Conservation (phyloP, 495 filamentous ascomycete species). For the Pyronema omphalodes region DNA sequence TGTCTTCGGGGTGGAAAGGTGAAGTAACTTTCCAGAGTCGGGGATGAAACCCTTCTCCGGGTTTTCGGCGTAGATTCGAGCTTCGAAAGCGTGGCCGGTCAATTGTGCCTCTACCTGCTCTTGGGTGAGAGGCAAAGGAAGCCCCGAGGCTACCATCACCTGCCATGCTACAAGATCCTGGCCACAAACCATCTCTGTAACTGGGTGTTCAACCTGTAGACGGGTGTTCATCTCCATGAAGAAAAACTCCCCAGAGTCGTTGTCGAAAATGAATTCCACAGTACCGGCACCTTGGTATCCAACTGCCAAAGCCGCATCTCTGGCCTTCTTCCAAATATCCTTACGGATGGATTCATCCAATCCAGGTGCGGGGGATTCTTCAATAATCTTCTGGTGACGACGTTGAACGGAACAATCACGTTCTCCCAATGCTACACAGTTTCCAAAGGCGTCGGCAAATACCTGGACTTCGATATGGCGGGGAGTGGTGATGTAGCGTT, state of each 20-base stretch:
- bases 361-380: conserved; percentile 86
- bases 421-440: conserved; percentile 68
- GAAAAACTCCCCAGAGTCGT: conserved; percentile 81
- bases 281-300: conserved; percentile 93
- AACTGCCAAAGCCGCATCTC: conserved; percentile 74
- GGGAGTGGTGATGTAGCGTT: conserved; percentile 89
- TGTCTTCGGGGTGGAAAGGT: conserved; percentile 54
- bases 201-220: conserved; percentile 91
- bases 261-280: conserved; percentile 97
- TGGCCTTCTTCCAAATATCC: conserved; percentile 85
- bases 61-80: conserved; percentile 91
- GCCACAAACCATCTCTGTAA: conserved; percentile 91
- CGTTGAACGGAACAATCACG: conserved; percentile 75
- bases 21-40: conserved; percentile 73
- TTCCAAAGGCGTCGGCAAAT: conserved; percentile 80
- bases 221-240: conserved; percentile 99
- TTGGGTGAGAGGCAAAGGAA: conserved; percentile 69
- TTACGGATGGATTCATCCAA: conserved; percentile 59
- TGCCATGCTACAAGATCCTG: conserved; percentile 95
- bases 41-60: conserved; percentile 79
- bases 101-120: conserved; percentile 64
- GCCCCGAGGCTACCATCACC: conserved; percentile 76
- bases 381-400: conserved; percentile 90
- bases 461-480: conserved; percentile 96
- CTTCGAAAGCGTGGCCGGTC: conserved; percentile 79